These are phyloP conservation scores for Quercus phellos DNA, from an alignment of 331 rosid species.

Conservation along the genomic window DNA sequence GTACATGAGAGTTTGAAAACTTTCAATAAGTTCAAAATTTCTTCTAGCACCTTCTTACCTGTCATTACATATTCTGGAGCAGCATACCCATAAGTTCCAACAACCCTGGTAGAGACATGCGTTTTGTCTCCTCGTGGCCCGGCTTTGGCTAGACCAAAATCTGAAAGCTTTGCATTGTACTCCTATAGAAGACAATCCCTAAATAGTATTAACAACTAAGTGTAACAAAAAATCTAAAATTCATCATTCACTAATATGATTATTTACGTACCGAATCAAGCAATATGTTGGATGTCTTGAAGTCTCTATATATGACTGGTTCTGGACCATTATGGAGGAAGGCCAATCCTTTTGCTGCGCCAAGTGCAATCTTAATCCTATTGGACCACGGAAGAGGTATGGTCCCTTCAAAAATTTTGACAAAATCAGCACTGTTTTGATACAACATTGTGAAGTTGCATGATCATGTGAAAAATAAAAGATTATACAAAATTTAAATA, in stretches of 20 bases:
- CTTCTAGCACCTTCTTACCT: slow-evolving; percentile 41
- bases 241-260: not conserved
- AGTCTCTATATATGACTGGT: slow-evolving; percentile 91
- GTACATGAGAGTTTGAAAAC: not conserved
- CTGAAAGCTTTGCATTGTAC: slow-evolving; percentile 96
- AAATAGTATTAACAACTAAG: not conserved
- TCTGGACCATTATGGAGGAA: slow-evolving; percentile 90
- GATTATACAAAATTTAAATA: not conserved
- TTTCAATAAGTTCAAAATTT: slow-evolving; percentile 15
- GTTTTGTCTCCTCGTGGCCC: slow-evolving; percentile 97
- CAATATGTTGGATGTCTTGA: slow-evolving; percentile 85
- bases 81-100: slow-evolving; percentile 93
- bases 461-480: slow-evolving; percentile 9
- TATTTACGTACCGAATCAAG: slow-evolving; percentile 42
- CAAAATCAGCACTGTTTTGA: slow-evolving; percentile 25
- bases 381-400: slow-evolving; percentile 91
- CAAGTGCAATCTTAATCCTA: slow-evolving; percentile 85
- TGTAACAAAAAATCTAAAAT: not conserved
- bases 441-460: not conserved
- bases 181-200: slow-evolving; percentile 37
- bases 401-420: slow-evolving; percentile 56
- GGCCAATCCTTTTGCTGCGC: slow-evolving; percentile 89
- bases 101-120: slow-evolving; percentile 92
- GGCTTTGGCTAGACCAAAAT: slow-evolving; percentile 99
- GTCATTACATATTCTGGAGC: slow-evolving; percentile 98